Conservation (phyloP, 148 eudicot species). For the Rhododendron kiyosumense region DNA sequence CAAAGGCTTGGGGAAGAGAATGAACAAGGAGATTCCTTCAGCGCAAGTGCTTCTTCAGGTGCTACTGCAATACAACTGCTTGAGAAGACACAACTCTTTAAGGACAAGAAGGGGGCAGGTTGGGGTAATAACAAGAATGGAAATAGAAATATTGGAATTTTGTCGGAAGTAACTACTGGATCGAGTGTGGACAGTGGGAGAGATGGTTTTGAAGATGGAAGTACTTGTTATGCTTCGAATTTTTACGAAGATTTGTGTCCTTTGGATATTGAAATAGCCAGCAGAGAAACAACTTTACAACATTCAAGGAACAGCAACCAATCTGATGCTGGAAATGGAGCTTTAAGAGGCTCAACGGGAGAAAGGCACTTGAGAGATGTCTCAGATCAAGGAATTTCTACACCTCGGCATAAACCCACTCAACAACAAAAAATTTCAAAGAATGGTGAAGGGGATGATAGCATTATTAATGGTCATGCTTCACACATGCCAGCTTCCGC, state of each 20-base stretch:
- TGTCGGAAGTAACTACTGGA: not conserved
- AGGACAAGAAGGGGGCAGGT: not conserved
- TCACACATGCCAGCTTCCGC: not conserved
- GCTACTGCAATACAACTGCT: conserved; percentile 10
- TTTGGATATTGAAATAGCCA: conserved; percentile 10
- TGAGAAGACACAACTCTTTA: not conserved
- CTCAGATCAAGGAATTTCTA: not conserved
- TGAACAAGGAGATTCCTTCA: not conserved
- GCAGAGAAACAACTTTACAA: not conserved
- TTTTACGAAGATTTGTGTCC: not conserved
- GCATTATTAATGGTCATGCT: not conserved
- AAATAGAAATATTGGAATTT: not conserved
- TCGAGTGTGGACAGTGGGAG: not conserved
- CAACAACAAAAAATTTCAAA: not conserved
- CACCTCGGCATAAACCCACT: not conserved
- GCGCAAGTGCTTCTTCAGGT: not conserved
- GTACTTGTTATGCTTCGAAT: conserved; percentile 2
- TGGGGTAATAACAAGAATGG: not conserved
- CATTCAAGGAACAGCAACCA: not conserved
- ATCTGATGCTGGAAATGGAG: conserved; percentile 7
- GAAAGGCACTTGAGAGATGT: not conserved
- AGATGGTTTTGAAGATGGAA: conserved; percentile 6
- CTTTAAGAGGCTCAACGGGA: not conserved
- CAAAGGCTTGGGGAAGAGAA: conserved; percentile 8
- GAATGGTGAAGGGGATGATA: not conserved